Evolutionary conservation across 768 basidiomycete species (phyloP).

Genomic region (Hericium rajendrae): DNA sequence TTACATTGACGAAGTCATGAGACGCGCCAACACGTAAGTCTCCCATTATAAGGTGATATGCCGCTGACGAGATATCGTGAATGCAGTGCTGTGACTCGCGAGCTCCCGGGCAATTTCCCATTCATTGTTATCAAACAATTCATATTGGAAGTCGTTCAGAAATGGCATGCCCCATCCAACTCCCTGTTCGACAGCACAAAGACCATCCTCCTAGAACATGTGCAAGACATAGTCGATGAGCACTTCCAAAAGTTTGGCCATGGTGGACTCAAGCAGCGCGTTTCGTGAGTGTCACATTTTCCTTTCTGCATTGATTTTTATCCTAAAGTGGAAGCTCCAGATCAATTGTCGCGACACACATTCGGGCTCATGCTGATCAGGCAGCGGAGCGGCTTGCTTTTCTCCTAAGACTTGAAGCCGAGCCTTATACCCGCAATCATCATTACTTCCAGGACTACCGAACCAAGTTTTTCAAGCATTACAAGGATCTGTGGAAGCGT

Average conservation of each 20-base stretch:
- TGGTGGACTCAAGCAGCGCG: constrained; percentile 40
- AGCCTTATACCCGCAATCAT: constrained; percentile 14
- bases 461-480: constrained; percentile 39
- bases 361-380: constrained; percentile 31
- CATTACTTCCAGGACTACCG: constrained; percentile 22
- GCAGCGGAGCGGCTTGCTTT: background rate
- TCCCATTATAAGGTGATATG: background rate
- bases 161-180: constrained; percentile 42
- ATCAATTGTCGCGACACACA: constrained; percentile 39
- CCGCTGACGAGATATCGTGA: background rate
- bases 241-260: constrained; percentile 48
- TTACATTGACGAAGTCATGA: constrained; percentile 39
- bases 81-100: constrained; percentile 55
- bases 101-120: constrained; percentile 59
- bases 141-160: constrained; percentile 32
- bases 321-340: constrained; percentile 20
- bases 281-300: constrained; percentile 27
- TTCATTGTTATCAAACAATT: constrained; percentile 47
- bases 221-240: constrained; percentile 26
- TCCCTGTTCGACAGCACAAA: constrained; percentile 34
- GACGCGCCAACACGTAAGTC: constrained; percentile 33
- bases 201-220: constrained; percentile 26
- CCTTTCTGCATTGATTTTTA: background rate
- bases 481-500: constrained; percentile 25
- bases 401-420: background rate